Evolutionary conservation across 176 grass and related monocot genomes (phyloP).

Genomic region (Panicum miliaceum): DNA sequence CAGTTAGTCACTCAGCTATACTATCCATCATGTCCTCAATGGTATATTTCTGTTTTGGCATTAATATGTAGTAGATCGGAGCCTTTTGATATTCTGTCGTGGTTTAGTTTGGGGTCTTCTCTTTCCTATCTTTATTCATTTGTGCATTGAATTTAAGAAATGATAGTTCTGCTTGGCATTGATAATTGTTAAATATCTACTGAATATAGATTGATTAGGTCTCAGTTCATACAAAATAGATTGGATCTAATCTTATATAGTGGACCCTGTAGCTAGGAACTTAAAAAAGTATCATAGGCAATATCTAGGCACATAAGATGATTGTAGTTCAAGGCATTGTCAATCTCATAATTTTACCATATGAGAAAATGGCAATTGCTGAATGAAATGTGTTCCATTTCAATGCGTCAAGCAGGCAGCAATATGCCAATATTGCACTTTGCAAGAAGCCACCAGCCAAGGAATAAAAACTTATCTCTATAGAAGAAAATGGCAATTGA

Average conservation of each 20-base stretch:
- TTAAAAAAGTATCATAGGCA: neutral
- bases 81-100: neutral
- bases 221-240: neutral
- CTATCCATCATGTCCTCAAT: neutral
- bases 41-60: neutral
- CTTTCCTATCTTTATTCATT: slow-evolving; percentile 5
- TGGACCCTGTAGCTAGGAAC: neutral
- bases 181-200: neutral
- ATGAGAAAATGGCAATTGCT: neutral
- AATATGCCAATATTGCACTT: neutral
- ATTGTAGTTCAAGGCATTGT: neutral
- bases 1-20: neutral
- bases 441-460: neutral
- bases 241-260: neutral
- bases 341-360: neutral
- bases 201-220: neutral
- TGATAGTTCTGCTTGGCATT: neutral
- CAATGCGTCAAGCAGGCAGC: neutral
- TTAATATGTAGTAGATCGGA: neutral
- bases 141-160: neutral
- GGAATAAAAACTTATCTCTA: neutral
- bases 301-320: neutral
- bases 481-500: neutral
- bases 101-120: neutral
- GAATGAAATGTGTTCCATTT: neutral